Evolutionary conservation across 176 grass and related monocot species (phyloP), one percentile per base, ranked within the genome.

Genomic region (Raddia distichophylla): DNA sequence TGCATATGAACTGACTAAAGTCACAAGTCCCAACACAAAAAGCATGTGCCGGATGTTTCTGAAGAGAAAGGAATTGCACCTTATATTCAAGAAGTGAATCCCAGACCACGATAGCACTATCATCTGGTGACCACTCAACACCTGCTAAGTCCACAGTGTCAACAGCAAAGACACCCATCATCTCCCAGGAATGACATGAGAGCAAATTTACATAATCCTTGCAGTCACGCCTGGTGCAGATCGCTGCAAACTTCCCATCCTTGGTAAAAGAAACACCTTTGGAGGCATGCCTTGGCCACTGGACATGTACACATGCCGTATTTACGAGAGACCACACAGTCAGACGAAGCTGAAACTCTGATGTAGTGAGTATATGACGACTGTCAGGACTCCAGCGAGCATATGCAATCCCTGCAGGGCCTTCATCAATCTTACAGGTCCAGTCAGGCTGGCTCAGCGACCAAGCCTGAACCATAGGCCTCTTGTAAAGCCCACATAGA

Each of bases 61-160:
- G 56, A 77, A 59, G 79, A 67, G n/a, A 60, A 62, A 22, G 50
- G 65, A 42, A 8, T 46, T 5, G 47, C 73, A 95, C 95, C 92
- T 98, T 99, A 64, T 91, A 99, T 72, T 99, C 93, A 84, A 99
- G 93, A 93, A 93, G 82, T 50, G 96, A 99, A 86, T 99, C 96
- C 96, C 96, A 99, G 67, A 91, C 85, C 2, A 99, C 90, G 45
- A 99, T 93, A 74, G 93, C 75, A 80, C 90, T 93, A 89, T 95
- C 96, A 86, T 93, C 93, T 8, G 93, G 93, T 13, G 93, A 94
- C 96, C 96, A 99, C 79, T 95, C 90, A 47, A 92, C 86, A 40
- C 93, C 96, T 80, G 96, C 75, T 69, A 95, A 82, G 75, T 99
- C 96, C 37, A 99, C 53, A 0, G 93, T 95, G 63, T 99, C 96